Evolutionary conservation across 257 asterid genomes (phyloP).

Genomic region (Nicotiana knightiana): DNA sequence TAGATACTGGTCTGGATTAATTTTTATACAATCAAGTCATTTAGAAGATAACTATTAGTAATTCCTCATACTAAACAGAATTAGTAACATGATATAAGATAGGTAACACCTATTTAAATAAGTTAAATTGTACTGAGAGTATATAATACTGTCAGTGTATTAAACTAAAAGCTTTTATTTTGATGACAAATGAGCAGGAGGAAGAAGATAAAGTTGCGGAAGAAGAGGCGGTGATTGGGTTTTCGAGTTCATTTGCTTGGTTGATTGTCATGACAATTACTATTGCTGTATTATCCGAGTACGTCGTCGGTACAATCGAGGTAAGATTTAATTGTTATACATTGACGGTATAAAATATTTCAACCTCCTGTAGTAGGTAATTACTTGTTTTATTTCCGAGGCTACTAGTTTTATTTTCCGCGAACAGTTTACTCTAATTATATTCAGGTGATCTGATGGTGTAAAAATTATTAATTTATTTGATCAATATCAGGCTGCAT

Average conservation of each 20-base stretch:
- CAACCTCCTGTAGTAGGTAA: too few species aligned
- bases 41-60: neutral
- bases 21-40: neutral
- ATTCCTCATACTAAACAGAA: neutral
- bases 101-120: neutral
- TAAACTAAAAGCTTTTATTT: neutral
- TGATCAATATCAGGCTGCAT: slow-evolving; percentile 23
- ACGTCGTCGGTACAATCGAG: slow-evolving; percentile 44
- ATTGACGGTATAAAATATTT: too few species aligned
- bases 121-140: neutral
- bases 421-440: too few species aligned
- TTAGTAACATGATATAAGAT: neutral
- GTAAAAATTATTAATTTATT: too few species aligned
- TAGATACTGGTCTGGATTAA: neutral
- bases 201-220: slow-evolving; percentile 13
- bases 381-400: too few species aligned
- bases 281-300: slow-evolving; percentile 34
- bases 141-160: neutral
- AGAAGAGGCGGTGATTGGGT: slow-evolving; percentile 28
- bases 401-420: too few species aligned
- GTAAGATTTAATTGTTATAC: neutral
- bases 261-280: slow-evolving; percentile 29
- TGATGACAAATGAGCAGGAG: neutral
- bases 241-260: slow-evolving; percentile 41
- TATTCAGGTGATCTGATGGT: too few species aligned